Conservation (phyloP, 2,329 filamentous ascomycete species). For the Cladophialophora psammophila region DNA sequence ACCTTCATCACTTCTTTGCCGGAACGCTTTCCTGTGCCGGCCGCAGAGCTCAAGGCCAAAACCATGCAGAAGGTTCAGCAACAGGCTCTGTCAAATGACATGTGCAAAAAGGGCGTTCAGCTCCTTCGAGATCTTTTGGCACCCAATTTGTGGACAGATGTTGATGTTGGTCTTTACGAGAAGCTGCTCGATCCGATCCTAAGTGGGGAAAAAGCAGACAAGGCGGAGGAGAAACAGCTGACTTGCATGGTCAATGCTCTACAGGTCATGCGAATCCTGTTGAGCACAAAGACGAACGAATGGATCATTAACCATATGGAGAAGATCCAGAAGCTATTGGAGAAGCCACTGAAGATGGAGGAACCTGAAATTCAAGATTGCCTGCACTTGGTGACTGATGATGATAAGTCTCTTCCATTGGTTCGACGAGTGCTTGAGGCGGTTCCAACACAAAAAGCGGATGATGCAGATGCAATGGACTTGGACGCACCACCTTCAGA, state of each 20-base stretch:
- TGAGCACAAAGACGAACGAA: slow-evolving; percentile 86
- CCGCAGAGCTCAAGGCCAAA: slow-evolving; percentile 52
- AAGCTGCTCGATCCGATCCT: slow-evolving; percentile 89
- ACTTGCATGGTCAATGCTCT: slow-evolving; percentile 82
- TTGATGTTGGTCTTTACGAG: slow-evolving; percentile 89
- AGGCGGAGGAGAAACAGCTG: slow-evolving; percentile 78
- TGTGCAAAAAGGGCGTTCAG: slow-evolving; percentile 83
- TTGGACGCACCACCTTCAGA: slow-evolving; percentile 78
- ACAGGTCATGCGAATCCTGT: slow-evolving; percentile 86
- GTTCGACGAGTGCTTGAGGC: slow-evolving; percentile 73
- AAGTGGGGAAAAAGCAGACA: slow-evolving; percentile 81
- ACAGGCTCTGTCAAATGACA: slow-evolving; percentile 70
- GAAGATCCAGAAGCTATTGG: slow-evolving; percentile 82
- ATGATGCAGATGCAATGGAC: slow-evolving; percentile 84
- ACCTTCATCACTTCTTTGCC: slow-evolving; percentile 91
- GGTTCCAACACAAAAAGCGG: slow-evolving; percentile 82
- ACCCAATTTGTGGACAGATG: slow-evolving; percentile 86
- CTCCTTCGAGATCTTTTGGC: slow-evolving; percentile 85
- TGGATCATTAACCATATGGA: slow-evolving; percentile 85
- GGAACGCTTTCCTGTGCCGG: slow-evolving; percentile 81
- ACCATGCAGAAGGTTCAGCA: slow-evolving; percentile 55
- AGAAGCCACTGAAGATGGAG: slow-evolving; percentile 87
- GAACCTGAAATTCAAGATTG: slow-evolving; percentile 94
- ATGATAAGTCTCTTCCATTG: slow-evolving; percentile 72
- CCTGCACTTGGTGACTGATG: slow-evolving; percentile 74